Evolutionary conservation across 2,329 filamentous ascomycete genomes (phyloP), one percentile per base, ranked within the genome.

Genomic region (Domatiomyces catenatus): DNA sequence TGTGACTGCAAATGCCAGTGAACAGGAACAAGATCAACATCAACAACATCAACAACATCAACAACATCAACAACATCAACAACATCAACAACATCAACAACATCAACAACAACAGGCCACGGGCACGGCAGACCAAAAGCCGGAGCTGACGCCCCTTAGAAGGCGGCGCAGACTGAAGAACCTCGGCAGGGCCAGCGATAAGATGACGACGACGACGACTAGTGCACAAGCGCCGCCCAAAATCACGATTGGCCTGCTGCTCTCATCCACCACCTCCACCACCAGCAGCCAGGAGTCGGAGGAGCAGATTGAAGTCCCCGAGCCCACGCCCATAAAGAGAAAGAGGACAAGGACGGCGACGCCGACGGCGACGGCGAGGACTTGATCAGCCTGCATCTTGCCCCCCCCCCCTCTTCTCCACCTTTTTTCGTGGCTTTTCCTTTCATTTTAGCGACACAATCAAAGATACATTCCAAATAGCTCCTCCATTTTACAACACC

Each of bases 211-310:
- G n/a, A 24, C 3, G 3, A 24, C 22, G 3, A 55, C 53, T 44
- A 53, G 55, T 19, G 55, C 55, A n/a, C 53, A 53, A 17, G 55
- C 51, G 46, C 53, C 51, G 46, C 53, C 55, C 5, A 55, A 55
- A 36, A 50, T 46, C 42, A 51, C 50, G 15, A 52, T 49, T 12
- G 51, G 50, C 15, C 51, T 54, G 12, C 49, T 51, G 2, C 46
- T 57, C 10, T 39, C 32, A 39, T 24, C 22, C 22, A 24, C 3
- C 22, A 24, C 22, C 22, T 3, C 22, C 22, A 24, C 22, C 22
- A 39, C 3, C 32, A 15, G 2, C 32, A 39, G 8, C 12, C 32
- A 39, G 15, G 32, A 39, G 12, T 12, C 32, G 2, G 32, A 39
- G 15, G 32, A 39, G 32, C 32, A 39, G 10, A 15, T 39, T 15